Evolutionary conservation across 148 eudicot genomes (phyloP).

Genomic region (Vaccinium vitisidaea): DNA sequence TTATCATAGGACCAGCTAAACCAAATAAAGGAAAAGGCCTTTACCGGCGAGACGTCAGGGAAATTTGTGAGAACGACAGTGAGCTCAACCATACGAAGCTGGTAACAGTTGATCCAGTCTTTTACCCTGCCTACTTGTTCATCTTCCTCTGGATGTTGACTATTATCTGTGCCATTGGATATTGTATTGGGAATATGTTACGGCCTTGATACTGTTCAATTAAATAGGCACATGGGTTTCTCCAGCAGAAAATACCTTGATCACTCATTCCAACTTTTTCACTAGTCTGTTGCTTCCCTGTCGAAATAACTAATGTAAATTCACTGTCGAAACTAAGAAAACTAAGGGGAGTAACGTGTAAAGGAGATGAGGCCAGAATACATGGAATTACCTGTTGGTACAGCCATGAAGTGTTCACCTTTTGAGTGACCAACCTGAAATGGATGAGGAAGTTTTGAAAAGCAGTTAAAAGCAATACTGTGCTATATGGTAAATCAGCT

Average conservation of each 20-base stretch:
- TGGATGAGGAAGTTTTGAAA: constrained; percentile 5
- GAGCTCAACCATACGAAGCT: constrained; percentile 57
- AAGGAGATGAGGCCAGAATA: constrained; percentile 12
- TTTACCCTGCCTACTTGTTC: constrained; percentile 71
- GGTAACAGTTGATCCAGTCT: constrained; percentile 74
- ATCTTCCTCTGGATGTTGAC: constrained; percentile 86
- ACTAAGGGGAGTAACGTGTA: not conserved
- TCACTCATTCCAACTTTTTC: constrained; percentile 38
- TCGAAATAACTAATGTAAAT: constrained; percentile 7
- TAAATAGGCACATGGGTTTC: not conserved
- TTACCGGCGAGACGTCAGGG: constrained; percentile 82
- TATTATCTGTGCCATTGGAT: constrained; percentile 50
- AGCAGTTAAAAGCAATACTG: not conserved
- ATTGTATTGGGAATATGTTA: not conserved
- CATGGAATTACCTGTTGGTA: constrained; percentile 56
- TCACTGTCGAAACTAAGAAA: not conserved
- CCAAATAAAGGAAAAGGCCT: constrained; percentile 6
- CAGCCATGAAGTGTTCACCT: constrained; percentile 57
- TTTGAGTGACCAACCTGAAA: constrained; percentile 59
- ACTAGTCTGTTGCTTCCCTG: constrained; percentile 44
- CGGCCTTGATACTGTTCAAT: not conserved
- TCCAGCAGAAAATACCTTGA: constrained; percentile 36
- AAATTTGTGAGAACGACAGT: constrained; percentile 73
- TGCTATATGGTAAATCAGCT: not conserved
- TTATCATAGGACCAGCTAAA: not conserved